Conservation (phyloP, 2,329 filamentous ascomycete genomes). For the Cytospora chrysosperma region DNA sequence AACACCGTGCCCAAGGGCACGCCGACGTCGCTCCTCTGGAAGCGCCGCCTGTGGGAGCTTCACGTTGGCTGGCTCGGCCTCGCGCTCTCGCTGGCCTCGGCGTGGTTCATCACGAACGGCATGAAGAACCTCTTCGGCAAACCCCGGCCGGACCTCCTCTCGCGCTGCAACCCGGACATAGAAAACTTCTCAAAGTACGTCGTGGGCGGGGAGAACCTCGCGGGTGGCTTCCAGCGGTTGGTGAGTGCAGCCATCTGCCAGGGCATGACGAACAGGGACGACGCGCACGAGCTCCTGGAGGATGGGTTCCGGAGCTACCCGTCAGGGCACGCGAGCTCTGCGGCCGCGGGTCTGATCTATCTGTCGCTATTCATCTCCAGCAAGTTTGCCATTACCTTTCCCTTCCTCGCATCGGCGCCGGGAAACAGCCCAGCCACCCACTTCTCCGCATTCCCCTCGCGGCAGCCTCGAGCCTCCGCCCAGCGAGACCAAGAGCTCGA, state of each 20-base stretch:
- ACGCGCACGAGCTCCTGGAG: slow-evolving; percentile 56
- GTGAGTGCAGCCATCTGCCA: slow-evolving; percentile 77
- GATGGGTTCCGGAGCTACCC: slow-evolving; percentile 87
- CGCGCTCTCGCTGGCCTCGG: slow-evolving; percentile 66
- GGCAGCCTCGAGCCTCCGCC: slow-evolving; percentile 43
- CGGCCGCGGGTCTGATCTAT: slow-evolving; percentile 80
- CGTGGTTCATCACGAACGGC: slow-evolving; percentile 80
- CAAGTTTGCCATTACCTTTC: slow-evolving; percentile 74
- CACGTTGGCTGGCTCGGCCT: slow-evolving; percentile 84
- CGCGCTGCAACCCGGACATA: slow-evolving; percentile 75
- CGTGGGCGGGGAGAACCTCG: slow-evolving; percentile 60
- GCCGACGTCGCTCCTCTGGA: slow-evolving; percentile 66
- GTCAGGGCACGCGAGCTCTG: slow-evolving; percentile 72
- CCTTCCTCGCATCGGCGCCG: slow-evolving; percentile 57
- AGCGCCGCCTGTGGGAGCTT: slow-evolving; percentile 85
- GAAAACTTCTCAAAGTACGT: slow-evolving; percentile 57
- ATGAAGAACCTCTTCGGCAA: slow-evolving; percentile 76
- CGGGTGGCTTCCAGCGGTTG: slow-evolving; percentile 58
- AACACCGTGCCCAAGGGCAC: slow-evolving; percentile 62
- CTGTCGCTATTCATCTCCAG: slow-evolving; percentile 83
- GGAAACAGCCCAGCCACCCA: slow-evolving; percentile 44
- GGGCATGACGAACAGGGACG: slow-evolving; percentile 44
- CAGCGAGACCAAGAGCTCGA: slow-evolving; percentile 31
- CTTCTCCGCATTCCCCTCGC: slow-evolving; percentile 73
- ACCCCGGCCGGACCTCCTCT: slow-evolving; percentile 78